phyloP scores from a whole-genome alignment of 768 basidiomycete species.

The Russula vinacea region DNA sequence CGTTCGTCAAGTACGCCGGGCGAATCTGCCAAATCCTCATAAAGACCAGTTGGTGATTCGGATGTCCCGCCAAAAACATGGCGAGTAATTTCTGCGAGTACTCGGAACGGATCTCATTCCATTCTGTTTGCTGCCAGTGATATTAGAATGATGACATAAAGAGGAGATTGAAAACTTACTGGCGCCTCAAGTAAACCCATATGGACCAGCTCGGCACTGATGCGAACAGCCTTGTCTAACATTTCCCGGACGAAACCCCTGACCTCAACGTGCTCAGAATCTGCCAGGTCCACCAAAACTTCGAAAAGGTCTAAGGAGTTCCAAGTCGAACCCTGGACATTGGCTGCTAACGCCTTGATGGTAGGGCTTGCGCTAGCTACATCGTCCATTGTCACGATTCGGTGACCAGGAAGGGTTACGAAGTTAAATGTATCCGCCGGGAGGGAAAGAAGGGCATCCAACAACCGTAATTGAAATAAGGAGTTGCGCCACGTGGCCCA shows the following conservation, averaged over 20 bases:
- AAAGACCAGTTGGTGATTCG: slow-evolving; percentile 95
- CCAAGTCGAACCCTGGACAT: slow-evolving; percentile 91
- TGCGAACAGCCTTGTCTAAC: slow-evolving; percentile 90
- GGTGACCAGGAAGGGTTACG: slow-evolving; percentile 76
- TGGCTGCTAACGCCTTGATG: slow-evolving; percentile 87
- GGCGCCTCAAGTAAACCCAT: slow-evolving; percentile 90
- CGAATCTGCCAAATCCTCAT: slow-evolving; percentile 94
- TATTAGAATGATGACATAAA: slow-evolving; percentile 20
- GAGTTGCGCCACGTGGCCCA: slow-evolving; percentile 86
- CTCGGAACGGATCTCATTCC: slow-evolving; percentile 85
- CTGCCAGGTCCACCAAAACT: slow-evolving; percentile 76
- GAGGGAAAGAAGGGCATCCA: slow-evolving; percentile 85
- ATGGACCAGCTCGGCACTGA: slow-evolving; percentile 90
- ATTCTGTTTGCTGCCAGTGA: slow-evolving; percentile 61
- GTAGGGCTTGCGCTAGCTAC: slow-evolving; percentile 80
- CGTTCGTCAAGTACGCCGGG: slow-evolving; percentile 78
- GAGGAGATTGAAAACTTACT: slow-evolving; percentile 47
- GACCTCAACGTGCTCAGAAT: slow-evolving; percentile 68
- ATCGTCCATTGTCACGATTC: slow-evolving; percentile 86
- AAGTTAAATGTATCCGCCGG: slow-evolving; percentile 92
- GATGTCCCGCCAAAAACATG: slow-evolving; percentile 90
- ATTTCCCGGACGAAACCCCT: slow-evolving; percentile 80
- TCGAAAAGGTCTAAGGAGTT: slow-evolving; percentile 90
- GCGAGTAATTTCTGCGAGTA: slow-evolving; percentile 80
- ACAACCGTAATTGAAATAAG: slow-evolving; percentile 77